A percentile compares a stretch with the other conserved stretches of the same genome.
Evolutionary conservation across 2,329 filamentous ascomycete species (phyloP).

Genomic region (Neopestalotiopsis rosae): DNA sequence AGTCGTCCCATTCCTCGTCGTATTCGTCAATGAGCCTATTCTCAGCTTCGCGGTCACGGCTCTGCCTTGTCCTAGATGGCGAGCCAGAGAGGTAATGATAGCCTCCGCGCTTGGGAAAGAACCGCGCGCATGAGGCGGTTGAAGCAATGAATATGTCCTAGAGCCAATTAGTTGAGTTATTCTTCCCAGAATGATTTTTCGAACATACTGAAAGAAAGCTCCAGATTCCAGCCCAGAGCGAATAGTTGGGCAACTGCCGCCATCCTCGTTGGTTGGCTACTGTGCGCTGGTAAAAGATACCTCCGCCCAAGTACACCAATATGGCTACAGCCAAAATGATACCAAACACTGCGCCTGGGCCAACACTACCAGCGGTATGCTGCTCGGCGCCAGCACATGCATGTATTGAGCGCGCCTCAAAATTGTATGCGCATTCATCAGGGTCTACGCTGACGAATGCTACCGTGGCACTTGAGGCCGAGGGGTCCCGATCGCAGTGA

Average conservation of each 20-base stretch:
- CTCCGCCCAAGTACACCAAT: conserved; percentile 87
- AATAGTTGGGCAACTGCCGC: conserved; percentile 94
- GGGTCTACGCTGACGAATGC: conserved; percentile 85
- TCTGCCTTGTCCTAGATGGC: conserved; percentile 45
- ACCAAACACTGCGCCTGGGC: conserved; percentile 80
- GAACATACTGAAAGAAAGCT: conserved; percentile 79
- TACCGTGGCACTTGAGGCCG: conserved; percentile 69
- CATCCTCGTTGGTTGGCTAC: conserved; percentile 94
- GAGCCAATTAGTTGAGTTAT: not conserved
- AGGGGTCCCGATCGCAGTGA: conserved; percentile 85
- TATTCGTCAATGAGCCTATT: conserved; percentile 94
- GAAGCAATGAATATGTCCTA: conserved; percentile 72
- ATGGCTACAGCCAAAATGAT: conserved; percentile 81
- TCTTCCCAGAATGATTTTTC: conserved; percentile 20
- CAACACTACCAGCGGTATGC: conserved; percentile 73
- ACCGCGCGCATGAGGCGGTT: conserved; percentile 71
- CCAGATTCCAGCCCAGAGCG: conserved; percentile 87
- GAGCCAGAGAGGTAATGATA: conserved; percentile 69
- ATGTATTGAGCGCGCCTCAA: conserved; percentile 85
- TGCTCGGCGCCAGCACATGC: conserved; percentile 75
- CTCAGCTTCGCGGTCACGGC: conserved; percentile 74
- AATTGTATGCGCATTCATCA: conserved; percentile 94
- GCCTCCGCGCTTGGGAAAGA: conserved; percentile 67
- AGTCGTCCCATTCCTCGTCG: conserved; percentile 97
- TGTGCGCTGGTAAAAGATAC: conserved; percentile 93